Evolutionary conservation across 2,329 filamentous ascomycete genomes (phyloP), one percentile per base, ranked within the genome.

Genomic region (Talaromyces sp.): DNA sequence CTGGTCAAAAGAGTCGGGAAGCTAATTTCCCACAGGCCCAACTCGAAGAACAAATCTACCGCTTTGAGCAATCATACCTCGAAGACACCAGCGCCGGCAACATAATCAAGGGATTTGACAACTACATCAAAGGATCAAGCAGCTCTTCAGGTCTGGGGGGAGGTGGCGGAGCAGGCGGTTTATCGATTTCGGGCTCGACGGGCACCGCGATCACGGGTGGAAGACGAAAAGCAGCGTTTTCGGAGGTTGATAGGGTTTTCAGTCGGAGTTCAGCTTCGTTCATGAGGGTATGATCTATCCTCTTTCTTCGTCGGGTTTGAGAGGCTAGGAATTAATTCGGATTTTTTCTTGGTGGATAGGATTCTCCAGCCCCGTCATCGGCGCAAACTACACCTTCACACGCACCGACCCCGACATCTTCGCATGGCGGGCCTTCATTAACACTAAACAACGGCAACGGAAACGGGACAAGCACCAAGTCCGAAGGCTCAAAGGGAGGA

Each of bases 51-150:
- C 85, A 86, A 69, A 98, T 99, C 72, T 88, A 86, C 74, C 88
- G 90, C 68, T 90, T 92, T 73, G 95, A 99, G 77, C 87, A 89
- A 65, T 85, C 89, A 19, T 99, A 99, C 77, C 87, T 99, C 60
- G 94, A 98, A 77, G 92, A 92, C 72, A 96, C 93, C 4, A 87
- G 84, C 71, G 86, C 86, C 22, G 95, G 95, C 52, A 99, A 99
- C 81, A 98, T 99, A 75, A 94, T 99, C 76, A 93, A 91, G 58
- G 95, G 95, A 24, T 99, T 99, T 77, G 95, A 99, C 77, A 96
- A 93, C 75, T 99, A 98, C 81, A 96, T 97, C 82, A 99, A 99
- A 78, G 93, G 92, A 63, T 85, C 86, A 9, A 86, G 87, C n/a
- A 83, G 80, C 3, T 73, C 76, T 1, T 71, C 69, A 27, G 60